phyloP scores from a whole-genome alignment of 352 stramenopile genomes.

The Phytophthora gonapodyides region DNA sequence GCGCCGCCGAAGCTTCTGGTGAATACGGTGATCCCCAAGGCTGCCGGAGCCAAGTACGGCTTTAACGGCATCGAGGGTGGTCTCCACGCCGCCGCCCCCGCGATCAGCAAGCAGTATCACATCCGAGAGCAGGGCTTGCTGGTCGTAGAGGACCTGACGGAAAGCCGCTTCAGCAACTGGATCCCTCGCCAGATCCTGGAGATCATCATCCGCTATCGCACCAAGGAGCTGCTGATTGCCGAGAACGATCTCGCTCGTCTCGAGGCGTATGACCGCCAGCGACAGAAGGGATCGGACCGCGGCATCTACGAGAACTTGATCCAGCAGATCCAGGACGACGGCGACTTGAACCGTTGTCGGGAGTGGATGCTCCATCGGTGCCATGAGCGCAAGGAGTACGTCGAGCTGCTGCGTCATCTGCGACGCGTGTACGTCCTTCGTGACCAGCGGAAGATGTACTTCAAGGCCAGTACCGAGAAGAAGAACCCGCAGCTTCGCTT shows the following conservation, averaged over 20 bases:
- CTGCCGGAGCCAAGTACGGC: constrained; percentile 65
- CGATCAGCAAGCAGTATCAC: constrained; percentile 87
- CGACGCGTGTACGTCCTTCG: constrained; percentile 69
- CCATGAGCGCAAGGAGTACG: constrained; percentile 70
- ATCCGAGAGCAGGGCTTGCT: constrained; percentile 82
- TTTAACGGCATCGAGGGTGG: constrained; percentile 59
- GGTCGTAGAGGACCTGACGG: constrained; percentile 83
- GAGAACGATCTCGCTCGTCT: constrained; percentile 79
- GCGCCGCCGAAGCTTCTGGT: constrained; percentile 73
- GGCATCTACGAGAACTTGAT: constrained; percentile 90
- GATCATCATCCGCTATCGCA: constrained; percentile 76
- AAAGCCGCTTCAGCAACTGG: constrained; percentile 84
- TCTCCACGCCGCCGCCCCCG: constrained; percentile 50
- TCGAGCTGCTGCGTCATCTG: constrained; percentile 64
- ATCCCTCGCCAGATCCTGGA: constrained; percentile 85
- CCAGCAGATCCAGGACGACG: constrained; percentile 88
- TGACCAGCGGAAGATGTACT: constrained; percentile 80
- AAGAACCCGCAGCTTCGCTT: constrained; percentile 82
- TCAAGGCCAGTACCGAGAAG: constrained; percentile 88
- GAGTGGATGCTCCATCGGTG: constrained; percentile 86
- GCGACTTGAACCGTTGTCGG: constrained; percentile 78
- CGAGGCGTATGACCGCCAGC: constrained; percentile 75
- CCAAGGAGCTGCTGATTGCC: constrained; percentile 73
- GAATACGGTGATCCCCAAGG: constrained; percentile 80
- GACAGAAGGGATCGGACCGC: constrained; percentile 78